Evolutionary conservation across 352 stramenopile species (phyloP).

Genomic region (Phytophthora syringae): DNA sequence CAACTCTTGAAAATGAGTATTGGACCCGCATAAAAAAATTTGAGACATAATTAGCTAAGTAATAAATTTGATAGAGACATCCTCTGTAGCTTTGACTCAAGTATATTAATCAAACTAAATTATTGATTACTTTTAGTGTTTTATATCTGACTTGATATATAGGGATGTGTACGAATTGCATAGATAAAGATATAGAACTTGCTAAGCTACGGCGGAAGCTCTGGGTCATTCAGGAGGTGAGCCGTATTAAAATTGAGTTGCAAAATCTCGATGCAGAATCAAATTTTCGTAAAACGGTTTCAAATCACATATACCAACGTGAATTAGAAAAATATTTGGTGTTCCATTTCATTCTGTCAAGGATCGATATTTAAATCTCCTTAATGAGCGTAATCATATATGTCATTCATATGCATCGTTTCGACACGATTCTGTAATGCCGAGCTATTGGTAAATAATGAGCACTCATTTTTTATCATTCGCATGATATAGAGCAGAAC

Average conservation of each 20-base stretch:
- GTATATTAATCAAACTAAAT: conserved; percentile 1
- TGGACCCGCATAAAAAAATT: not conserved
- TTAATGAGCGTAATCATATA: conserved; percentile 12
- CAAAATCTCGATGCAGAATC: conserved; percentile 12
- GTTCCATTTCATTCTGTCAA: conserved; percentile 20
- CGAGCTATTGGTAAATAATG: conserved; percentile 12
- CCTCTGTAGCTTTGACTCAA: conserved; percentile 1
- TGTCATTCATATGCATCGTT: conserved; percentile 2
- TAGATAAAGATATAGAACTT: conserved; percentile 18
- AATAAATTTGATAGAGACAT: conserved; percentile 14
- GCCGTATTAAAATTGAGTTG: conserved; percentile 23
- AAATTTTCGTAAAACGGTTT: conserved; percentile 21
- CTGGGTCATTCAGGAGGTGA: conserved; percentile 14
- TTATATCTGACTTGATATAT: conserved; percentile 11
- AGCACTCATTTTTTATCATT: conserved; percentile 6
- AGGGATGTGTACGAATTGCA: not conserved
- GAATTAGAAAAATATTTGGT: conserved; percentile 14
- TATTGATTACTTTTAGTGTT: not conserved
- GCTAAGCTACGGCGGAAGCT: conserved; percentile 2
- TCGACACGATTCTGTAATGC: conserved; percentile 9
- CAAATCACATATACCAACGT: conserved; percentile 13
- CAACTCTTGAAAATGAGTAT: conserved; percentile 1
- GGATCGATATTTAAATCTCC: conserved; percentile 15
- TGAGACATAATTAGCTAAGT: conserved; percentile 2
- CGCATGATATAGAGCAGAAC: not conserved